phyloP scores from a whole-genome alignment of 2,329 filamentous ascomycete species.

The Colletotrichum cereale region DNA sequence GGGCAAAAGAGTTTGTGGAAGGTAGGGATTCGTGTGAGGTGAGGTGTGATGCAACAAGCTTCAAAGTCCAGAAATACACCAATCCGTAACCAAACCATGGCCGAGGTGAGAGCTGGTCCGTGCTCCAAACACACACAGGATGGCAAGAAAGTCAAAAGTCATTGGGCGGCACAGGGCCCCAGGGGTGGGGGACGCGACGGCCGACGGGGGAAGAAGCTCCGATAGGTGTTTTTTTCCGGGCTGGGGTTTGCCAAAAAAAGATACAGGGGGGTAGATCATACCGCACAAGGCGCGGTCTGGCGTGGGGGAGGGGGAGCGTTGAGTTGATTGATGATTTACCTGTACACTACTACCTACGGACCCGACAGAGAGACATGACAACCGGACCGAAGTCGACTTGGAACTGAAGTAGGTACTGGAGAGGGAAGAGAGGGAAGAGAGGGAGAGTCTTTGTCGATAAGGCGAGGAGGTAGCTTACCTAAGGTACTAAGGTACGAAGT shows the following conservation, averaged over 20 bases:
- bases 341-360: no score
- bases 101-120: conserved; percentile 21
- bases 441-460: not conserved
- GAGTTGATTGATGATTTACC: conserved; percentile 8
- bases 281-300: conserved; percentile 13
- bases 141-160: conserved; percentile 1
- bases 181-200: not conserved
- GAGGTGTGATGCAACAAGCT: conserved; percentile 32
- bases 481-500: no score
- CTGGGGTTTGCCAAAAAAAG: not conserved
- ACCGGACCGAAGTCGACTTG: not conserved
- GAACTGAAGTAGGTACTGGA: not conserved
- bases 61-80: conserved; percentile 34
- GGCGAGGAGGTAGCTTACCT: not conserved
- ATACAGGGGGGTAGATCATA: not conserved
- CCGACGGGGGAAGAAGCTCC: conserved; percentile 33
- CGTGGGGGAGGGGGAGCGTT: conserved; percentile 29
- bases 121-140: conserved; percentile 18
- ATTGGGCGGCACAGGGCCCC: conserved; percentile 23
- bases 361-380: not conserved
- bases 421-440: not conserved
- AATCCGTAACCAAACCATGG: conserved; percentile 21
- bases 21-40: conserved; percentile 28
- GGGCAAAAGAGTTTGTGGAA: not conserved
- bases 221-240: not conserved